Evolutionary conservation across 768 basidiomycete species (phyloP).

Genomic region (Naganishia randhawae): DNA sequence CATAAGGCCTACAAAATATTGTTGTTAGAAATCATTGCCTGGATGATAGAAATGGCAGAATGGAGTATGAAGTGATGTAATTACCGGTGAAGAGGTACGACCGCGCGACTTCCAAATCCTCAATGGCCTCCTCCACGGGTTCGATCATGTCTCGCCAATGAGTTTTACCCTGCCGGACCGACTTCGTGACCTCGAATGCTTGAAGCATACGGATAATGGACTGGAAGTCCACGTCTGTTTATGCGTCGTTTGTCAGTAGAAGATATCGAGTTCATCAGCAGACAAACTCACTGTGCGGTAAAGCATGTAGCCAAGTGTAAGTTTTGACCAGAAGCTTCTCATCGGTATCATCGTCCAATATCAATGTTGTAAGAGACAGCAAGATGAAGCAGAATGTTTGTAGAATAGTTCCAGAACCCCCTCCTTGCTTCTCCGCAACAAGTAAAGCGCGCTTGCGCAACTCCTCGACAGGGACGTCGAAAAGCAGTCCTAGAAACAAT

Average conservation of each 20-base stretch:
- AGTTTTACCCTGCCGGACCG: neutral
- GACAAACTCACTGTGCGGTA: constrained; percentile 6
- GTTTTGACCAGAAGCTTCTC: neutral
- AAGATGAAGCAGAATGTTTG: neutral
- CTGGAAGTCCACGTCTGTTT: constrained; percentile 13
- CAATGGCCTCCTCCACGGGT: constrained; percentile 17
- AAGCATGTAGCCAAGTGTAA: neutral
- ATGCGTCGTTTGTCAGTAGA: neutral
- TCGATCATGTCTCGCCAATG: constrained; percentile 20
- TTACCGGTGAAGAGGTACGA: constrained; percentile 21
- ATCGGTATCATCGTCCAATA: constrained; percentile 5
- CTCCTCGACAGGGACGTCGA: neutral
- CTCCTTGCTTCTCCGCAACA: neutral
- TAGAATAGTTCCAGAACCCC: constrained; percentile 21
- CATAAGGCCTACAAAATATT: constrained; percentile 15
- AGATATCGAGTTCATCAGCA: neutral
- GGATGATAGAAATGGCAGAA: neutral
- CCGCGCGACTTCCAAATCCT: constrained; percentile 6
- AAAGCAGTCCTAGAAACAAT: constrained; percentile 19
- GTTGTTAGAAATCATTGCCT: no score
- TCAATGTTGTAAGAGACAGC: constrained; percentile 9
- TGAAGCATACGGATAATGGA: constrained; percentile 8
- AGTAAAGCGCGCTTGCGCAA: constrained; percentile 4
- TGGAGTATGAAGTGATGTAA: neutral
- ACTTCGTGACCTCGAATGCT: neutral